Base-by-base conservation (phyloP, 208 protist genomes). In the Acanthamoeba healyi region DNA sequence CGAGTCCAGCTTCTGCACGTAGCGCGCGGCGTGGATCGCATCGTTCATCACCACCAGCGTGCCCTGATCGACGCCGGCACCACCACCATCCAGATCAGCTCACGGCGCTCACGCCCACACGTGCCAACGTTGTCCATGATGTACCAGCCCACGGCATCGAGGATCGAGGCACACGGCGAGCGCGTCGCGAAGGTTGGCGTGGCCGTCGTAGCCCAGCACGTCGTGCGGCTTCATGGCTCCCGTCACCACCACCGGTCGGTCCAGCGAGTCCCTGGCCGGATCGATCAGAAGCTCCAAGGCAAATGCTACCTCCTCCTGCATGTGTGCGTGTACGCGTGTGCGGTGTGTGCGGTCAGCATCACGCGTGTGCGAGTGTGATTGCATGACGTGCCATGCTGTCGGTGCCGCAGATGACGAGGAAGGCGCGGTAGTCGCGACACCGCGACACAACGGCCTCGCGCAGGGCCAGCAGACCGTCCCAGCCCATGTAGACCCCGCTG, bases 21-120 rank as follows among this genome's bases (percentile, higher is more conserved):
- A 65, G 58, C 58, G 58, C 19, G 58, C 58, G 7, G 58, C 58
- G 10, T 65, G 58, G n/a, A 65, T 65, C 9, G 58, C 58, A 26
- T 65, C 58, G 58, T 65, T 65, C 58, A 65, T 65, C 58, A 65
- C 58, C 58, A 65, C 58, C 58, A 65, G n/a, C 14, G 58, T 65
- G 24, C 58, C 58, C 58, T 65, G 58, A 61, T 61, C 2, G 12
- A 61, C 26, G 49, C 49, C 22, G 1, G 1, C 49, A 7, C 22
- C 44, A 49, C 12, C 44, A 49, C 7, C 44, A 49, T 15, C 1
- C 49, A 2, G 14, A 65, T 22, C 26, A 22, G 54, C 22, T 5
- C 58, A 65, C 4, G 58, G 58, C 4, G 3, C 26, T 7, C 1
- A 4, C 58, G 2, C 26, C 9, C 58, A 34, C 10, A 34, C 58